Evolutionary conservation across 202 grass and related monocot species (phyloP).

Genomic region (Setaria italica): DNA sequence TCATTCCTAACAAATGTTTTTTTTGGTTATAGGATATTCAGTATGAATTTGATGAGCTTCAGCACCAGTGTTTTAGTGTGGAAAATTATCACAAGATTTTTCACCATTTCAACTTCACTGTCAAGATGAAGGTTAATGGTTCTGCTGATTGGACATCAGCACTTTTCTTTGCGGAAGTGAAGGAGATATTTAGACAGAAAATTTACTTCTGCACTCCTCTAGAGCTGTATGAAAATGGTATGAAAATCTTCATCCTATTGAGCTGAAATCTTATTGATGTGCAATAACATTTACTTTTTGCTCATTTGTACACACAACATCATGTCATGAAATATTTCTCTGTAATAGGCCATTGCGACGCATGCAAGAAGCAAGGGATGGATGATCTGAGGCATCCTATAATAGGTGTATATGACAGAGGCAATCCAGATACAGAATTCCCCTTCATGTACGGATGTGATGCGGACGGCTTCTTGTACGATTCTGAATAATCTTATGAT

Average conservation of each 20-base stretch:
- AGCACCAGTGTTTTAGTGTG: slow-evolving; percentile 1
- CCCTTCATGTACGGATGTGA: not conserved
- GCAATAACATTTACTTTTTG: not conserved
- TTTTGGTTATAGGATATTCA: not conserved
- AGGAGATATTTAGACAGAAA: not conserved
- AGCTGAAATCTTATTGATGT: not conserved
- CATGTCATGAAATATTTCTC: not conserved
- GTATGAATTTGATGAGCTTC: slow-evolving; percentile 22
- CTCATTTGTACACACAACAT: not conserved
- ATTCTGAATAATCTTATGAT: not conserved
- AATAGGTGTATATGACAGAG: slow-evolving; percentile 24
- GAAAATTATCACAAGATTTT: not conserved
- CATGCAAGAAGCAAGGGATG: slow-evolving; percentile 12
- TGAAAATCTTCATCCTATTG: not conserved
- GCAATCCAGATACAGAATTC: not conserved
- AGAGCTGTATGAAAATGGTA: not conserved
- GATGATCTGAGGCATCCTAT: slow-evolving; percentile 37
- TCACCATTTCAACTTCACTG: slow-evolving; percentile 27
- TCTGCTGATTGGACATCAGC: not conserved
- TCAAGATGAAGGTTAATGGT: not conserved
- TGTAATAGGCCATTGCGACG: not conserved
- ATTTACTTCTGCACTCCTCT: slow-evolving; percentile 23
- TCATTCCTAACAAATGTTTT: not conserved
- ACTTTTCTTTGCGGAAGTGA: not conserved
- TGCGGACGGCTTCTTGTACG: not conserved